Percentiles rank a stretch among this genome's conserved stretches.
Evolutionary conservation across 164 flowering plant species (phyloP).

Genomic region (Annona squamosa): DNA sequence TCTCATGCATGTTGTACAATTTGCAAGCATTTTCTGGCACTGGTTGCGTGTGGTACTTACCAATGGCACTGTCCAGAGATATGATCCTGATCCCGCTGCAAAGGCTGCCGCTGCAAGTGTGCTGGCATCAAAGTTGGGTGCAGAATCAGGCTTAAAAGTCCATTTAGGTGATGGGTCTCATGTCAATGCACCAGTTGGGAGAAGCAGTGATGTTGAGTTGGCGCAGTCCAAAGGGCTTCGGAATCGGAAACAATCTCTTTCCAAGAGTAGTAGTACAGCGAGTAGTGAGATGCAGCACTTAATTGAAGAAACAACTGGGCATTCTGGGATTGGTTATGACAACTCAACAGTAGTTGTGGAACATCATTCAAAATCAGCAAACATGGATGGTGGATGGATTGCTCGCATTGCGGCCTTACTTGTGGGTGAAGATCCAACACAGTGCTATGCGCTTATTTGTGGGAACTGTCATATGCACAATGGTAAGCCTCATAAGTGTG

Average conservation of each 20-base stretch:
- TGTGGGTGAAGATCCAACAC: conserved; percentile 94
- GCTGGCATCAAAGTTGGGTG: conserved; percentile 85
- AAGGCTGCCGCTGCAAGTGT: conserved; percentile 91
- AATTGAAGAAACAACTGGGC: conserved; percentile 25
- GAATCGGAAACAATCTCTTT: conserved; percentile 42
- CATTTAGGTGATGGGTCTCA: conserved; percentile 50
- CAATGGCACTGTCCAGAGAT: conserved; percentile 44
- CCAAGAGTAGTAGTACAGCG: conserved; percentile 43
- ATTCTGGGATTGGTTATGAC: conserved; percentile 11
- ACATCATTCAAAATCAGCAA: conserved; percentile 41
- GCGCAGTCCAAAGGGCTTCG: conserved; percentile 65
- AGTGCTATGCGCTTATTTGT: conserved; percentile 88
- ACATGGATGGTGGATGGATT: conserved; percentile 71
- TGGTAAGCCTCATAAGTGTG: conserved; percentile 30
- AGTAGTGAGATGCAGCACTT: conserved; percentile 26
- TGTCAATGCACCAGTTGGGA: conserved; percentile 37
- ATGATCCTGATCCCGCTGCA: conserved; percentile 95
- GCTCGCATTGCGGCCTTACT: conserved; percentile 88
- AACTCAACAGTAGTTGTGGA: conserved; percentile 40
- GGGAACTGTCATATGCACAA: conserved; percentile 96
- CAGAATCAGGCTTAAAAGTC: conserved; percentile 88
- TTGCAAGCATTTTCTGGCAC: not conserved
- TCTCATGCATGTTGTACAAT: not conserved
- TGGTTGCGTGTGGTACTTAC: not conserved
- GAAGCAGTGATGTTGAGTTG: conserved; percentile 61